Conservation (phyloP, 2,329 filamentous ascomycete genomes). For the Hypoxylon rubiginosum region DNA sequence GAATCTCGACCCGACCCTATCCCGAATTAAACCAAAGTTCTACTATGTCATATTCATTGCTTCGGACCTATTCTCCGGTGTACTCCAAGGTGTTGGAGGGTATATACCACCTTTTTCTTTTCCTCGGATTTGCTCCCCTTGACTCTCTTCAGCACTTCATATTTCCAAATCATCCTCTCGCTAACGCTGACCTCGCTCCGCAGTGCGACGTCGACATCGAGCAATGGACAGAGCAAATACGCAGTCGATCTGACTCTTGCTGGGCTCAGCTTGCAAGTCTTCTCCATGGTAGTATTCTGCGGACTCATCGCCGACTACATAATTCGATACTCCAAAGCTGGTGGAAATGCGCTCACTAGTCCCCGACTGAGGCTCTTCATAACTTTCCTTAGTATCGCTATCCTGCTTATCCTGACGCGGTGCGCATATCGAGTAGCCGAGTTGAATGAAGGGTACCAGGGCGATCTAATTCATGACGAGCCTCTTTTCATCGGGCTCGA, state of each 20-base stretch:
- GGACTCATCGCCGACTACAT: constrained; percentile 61
- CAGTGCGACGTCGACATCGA: constrained; percentile 58
- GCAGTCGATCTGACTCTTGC: constrained; percentile 65
- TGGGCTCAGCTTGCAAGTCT: constrained; percentile 71
- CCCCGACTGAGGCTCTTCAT: constrained; percentile 63
- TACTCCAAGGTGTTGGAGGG: constrained; percentile 61
- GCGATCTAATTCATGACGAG: constrained; percentile 63
- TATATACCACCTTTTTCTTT: constrained; percentile 11
- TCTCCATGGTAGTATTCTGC: constrained; percentile 67
- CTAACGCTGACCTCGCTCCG: constrained; percentile 37
- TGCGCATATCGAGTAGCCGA: constrained; percentile 72
- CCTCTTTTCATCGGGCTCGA: constrained; percentile 63
- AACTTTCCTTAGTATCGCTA: constrained; percentile 63
- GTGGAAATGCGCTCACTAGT: constrained; percentile 7
- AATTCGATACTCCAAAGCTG: constrained; percentile 44
- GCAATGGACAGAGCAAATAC: constrained; percentile 60
- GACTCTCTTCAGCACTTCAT: background rate
- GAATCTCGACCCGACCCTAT: constrained; percentile 45
- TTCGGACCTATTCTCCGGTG: constrained; percentile 59
- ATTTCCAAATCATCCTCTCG: constrained; percentile 53
- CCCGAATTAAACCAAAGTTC: constrained; percentile 47
- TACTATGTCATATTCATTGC: constrained; percentile 53
- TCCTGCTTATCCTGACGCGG: constrained; percentile 68
- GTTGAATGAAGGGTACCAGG: constrained; percentile 68
- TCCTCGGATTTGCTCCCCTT: constrained; percentile 36